phyloP scores from a whole-genome alignment of 352 stramenopile species.

The Aphanomyces astaci region DNA sequence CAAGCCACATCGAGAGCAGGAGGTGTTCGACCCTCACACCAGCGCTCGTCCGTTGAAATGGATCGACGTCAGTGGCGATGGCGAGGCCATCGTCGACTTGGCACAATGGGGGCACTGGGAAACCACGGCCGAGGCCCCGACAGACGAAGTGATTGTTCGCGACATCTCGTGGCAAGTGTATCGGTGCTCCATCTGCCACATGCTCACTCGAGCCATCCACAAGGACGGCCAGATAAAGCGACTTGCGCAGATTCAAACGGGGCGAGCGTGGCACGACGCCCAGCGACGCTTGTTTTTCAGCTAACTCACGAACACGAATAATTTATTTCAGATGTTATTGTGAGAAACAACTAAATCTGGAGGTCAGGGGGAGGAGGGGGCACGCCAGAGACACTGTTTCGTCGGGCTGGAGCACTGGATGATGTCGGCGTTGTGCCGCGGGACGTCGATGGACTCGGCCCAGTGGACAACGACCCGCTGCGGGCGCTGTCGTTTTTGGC shows the following conservation, averaged over 20 bases:
- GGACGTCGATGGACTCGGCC: neutral
- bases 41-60: neutral
- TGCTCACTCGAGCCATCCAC: neutral
- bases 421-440: neutral
- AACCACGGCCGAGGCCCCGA: too few species aligned
- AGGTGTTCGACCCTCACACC: neutral
- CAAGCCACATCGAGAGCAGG: neutral
- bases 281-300: neutral
- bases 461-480: slow-evolving; percentile 2
- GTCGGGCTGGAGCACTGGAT: neutral
- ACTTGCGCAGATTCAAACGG: neutral
- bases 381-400: neutral
- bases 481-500: slow-evolving; percentile 36
- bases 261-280: neutral
- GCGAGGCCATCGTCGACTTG: neutral
- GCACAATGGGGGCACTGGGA: slow-evolving; percentile 1
- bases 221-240: neutral
- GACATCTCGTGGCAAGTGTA: neutral
- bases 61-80: neutral
- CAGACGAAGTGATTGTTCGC: neutral
- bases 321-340: too few species aligned
- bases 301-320: slow-evolving; percentile 5
- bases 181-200: neutral
- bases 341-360: neutral
- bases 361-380: neutral